phyloP scores from a whole-genome alignment of 75 land plant species.

The Cryptomeria japonica region DNA sequence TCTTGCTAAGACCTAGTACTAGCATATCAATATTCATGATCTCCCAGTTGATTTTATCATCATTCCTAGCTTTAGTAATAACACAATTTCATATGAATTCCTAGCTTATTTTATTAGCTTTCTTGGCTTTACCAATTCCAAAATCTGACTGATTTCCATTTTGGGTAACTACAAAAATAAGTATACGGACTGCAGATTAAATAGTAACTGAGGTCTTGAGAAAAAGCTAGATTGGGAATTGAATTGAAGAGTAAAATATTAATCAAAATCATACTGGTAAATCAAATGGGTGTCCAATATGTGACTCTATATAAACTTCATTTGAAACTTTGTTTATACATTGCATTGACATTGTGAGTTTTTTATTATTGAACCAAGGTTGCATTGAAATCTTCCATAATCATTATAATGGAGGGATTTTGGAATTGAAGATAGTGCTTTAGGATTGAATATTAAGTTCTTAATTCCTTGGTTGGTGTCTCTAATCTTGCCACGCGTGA shows the following conservation, averaged over 20 bases:
- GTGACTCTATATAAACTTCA: background rate
- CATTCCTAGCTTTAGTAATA: background rate
- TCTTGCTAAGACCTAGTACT: background rate
- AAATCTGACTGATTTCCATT: no score
- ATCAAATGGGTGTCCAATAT: background rate
- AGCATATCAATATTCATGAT: background rate
- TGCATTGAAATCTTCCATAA: background rate
- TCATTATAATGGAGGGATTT: background rate
- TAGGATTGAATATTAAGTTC: background rate
- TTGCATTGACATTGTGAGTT: background rate
- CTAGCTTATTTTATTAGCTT: no score
- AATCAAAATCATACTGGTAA: background rate
- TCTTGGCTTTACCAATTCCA: no score
- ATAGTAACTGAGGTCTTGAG: background rate
- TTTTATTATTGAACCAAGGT: background rate
- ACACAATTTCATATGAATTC: no score
- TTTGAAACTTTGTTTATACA: background rate
- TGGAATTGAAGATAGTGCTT: background rate
- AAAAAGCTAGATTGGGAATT: background rate
- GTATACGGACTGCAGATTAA: background rate
- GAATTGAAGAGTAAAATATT: background rate
- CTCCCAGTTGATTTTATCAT: background rate
- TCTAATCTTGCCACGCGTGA: background rate
- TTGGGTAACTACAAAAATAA: background rate
- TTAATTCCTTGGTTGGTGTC: background rate